A percentile compares a stretch with the other conserved stretches of the same genome.
Conservation (phyloP, 2,329 filamentous ascomycete genomes). For the Pseudonectria foliicola region DNA sequence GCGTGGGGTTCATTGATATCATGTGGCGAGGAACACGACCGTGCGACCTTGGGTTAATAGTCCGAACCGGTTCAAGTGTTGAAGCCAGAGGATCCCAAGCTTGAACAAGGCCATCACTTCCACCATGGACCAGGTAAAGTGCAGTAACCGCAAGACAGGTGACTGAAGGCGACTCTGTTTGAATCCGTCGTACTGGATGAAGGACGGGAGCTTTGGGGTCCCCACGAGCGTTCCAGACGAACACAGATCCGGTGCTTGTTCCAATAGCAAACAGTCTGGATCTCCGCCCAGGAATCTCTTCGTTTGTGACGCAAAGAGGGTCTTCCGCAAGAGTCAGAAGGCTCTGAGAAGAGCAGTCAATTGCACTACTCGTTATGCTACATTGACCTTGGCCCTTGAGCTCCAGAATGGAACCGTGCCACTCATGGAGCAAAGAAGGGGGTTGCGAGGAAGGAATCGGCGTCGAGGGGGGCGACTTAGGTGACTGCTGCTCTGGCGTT, state of each 20-base stretch:
- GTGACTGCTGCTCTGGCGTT: conserved; percentile 14
- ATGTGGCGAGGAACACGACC: conserved; percentile 72
- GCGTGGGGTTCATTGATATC: conserved; percentile 44
- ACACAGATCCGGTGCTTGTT: conserved; percentile 67
- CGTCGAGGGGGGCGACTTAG: conserved; percentile 16
- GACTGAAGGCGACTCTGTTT: conserved; percentile 84
- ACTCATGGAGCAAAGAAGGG: conserved; percentile 22
- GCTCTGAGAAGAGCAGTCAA: conserved; percentile 71
- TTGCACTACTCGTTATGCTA: conserved; percentile 60
- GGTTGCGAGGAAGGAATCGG: conserved; percentile 12
- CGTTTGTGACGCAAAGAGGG: conserved; percentile 44
- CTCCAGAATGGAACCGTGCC: conserved; percentile 21
- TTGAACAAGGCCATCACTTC: conserved; percentile 90
- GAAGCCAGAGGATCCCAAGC: conserved; percentile 95
- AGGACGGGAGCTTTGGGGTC: conserved; percentile 40
- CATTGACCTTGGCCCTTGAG: conserved; percentile 53
- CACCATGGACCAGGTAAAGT: conserved; percentile 84
- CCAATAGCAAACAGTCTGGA: conserved; percentile 76
- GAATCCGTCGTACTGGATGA: conserved; percentile 69
- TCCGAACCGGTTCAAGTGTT: conserved; percentile 68
- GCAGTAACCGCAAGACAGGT: conserved; percentile 77
- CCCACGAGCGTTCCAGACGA: conserved; percentile 80
- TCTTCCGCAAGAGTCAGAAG: conserved; percentile 70
- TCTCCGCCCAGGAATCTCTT: conserved; percentile 77
- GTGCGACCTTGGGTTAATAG: conserved; percentile 77